phyloP scores from a whole-genome alignment of 2,329 filamentous ascomycete genomes.

The Lasiodiplodia theobromae region DNA sequence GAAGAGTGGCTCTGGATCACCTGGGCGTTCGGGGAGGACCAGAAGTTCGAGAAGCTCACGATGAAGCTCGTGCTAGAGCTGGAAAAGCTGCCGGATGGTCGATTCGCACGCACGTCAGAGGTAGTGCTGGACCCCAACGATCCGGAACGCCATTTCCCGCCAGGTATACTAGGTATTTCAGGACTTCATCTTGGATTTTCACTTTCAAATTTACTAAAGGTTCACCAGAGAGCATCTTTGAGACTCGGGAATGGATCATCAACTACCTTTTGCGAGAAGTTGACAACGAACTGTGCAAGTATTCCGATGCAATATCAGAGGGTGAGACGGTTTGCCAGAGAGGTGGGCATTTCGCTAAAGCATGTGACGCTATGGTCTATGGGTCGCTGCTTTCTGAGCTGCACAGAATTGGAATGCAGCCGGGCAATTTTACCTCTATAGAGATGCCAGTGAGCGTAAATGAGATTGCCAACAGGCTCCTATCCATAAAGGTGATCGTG shows the following conservation, averaged over 20 bases:
- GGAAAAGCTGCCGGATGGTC: background rate
- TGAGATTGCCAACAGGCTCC: background rate
- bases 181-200: background rate
- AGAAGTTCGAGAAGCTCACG: background rate
- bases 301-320: too few species aligned
- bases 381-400: background rate
- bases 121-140: background rate
- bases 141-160: background rate
- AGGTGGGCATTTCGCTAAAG: background rate
- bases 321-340: background rate
- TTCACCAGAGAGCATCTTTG: background rate
- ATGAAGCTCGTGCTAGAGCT: background rate
- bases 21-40: constrained; percentile 12
- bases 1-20: constrained; percentile 11
- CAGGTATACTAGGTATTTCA: background rate
- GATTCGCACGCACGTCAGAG: background rate
- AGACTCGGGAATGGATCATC: background rate
- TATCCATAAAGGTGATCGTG: background rate
- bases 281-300: background rate
- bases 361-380: background rate
- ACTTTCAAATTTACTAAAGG: background rate
- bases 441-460: background rate
- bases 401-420: background rate
- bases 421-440: background rate
- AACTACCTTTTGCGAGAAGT: background rate